phyloP scores from a whole-genome alignment of 2,329 filamentous ascomycete genomes.

The Diaporthe vexans region DNA sequence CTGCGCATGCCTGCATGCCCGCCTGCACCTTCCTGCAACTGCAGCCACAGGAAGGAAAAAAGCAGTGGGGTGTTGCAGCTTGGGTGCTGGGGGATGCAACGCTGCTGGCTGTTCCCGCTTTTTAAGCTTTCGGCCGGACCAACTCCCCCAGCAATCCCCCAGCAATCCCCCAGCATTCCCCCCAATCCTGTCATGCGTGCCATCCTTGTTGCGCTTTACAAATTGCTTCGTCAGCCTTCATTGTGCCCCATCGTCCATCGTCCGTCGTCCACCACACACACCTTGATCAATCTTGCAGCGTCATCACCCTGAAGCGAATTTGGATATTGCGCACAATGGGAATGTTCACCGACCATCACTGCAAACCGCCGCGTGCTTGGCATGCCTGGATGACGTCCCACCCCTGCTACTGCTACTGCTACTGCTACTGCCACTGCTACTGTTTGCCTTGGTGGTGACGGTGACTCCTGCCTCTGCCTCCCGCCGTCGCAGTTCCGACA shows the following conservation, averaged over 20 bases:
- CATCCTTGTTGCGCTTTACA: slow-evolving; percentile 2
- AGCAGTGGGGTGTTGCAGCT: neutral
- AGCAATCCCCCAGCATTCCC: neutral
- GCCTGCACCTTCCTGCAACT: slow-evolving; percentile 3
- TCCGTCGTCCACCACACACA: too few species aligned
- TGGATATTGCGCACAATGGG: neutral
- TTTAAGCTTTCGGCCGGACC: slow-evolving; percentile 35
- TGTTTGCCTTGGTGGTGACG: too few species aligned
- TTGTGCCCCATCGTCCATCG: neutral
- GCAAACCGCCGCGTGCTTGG: neutral
- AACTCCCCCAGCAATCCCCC: neutral
- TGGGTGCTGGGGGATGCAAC: neutral
- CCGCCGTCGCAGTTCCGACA: slow-evolving; percentile 14
- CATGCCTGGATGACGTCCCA: slow-evolving; percentile 8
- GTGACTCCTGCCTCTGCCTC: neutral
- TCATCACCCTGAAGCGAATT: neutral
- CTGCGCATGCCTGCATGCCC: neutral
- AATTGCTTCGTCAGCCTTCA: slow-evolving; percentile 27
- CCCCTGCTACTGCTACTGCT: neutral
- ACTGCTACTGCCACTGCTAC: neutral
- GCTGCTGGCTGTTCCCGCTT: slow-evolving; percentile 31
- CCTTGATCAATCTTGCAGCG: neutral
- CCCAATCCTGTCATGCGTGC: slow-evolving; percentile 29
- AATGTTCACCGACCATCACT: slow-evolving; percentile 1
- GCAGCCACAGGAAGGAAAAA: slow-evolving; percentile 10